Evolutionary conservation across 2,329 filamentous ascomycete species (phyloP).

Genomic region (Aspergillus neotritici): DNA sequence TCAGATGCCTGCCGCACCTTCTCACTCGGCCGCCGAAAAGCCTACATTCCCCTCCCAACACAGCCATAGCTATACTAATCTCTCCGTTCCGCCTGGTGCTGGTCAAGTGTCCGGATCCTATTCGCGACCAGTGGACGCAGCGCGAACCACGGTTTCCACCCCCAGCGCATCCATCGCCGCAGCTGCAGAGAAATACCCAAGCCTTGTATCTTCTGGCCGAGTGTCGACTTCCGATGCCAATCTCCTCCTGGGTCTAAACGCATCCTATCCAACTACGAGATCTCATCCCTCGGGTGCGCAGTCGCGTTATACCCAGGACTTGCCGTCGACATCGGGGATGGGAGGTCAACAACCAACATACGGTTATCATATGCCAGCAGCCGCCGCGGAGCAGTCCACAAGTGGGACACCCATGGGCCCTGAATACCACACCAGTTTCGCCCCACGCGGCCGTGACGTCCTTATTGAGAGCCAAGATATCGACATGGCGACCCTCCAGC

Average conservation of each 20-base stretch:
- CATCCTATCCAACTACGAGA: slow-evolving; percentile 33
- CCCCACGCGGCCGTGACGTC: slow-evolving; percentile 40
- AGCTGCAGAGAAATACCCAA: slow-evolving; percentile 21
- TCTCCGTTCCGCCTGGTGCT: slow-evolving; percentile 18
- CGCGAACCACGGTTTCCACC: slow-evolving; percentile 20
- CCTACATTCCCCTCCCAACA: slow-evolving; percentile 28
- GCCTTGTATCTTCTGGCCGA: slow-evolving; percentile 40
- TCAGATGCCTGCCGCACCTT: slow-evolving; percentile 48
- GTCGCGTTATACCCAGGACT: slow-evolving; percentile 17
- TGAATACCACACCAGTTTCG: slow-evolving; percentile 16
- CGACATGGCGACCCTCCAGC: slow-evolving; percentile 60
- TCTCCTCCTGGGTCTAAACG: slow-evolving; percentile 47
- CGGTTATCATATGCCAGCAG: slow-evolving; percentile 18
- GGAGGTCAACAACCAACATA: slow-evolving; percentile 18
- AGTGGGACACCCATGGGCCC: slow-evolving; percentile 14
- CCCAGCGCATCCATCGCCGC: slow-evolving; percentile 16
- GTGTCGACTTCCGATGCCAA: slow-evolving; percentile 28
- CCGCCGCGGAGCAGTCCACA: slow-evolving; percentile 13
- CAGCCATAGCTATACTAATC: slow-evolving; percentile 24
- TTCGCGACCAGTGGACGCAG: slow-evolving; percentile 29
- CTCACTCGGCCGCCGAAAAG: slow-evolving; percentile 19
- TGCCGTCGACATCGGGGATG: slow-evolving; percentile 17
- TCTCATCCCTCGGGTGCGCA: slow-evolving; percentile 18
- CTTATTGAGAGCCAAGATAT: slow-evolving; percentile 73
- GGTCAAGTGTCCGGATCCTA: slow-evolving; percentile 18